These are phyloP conservation scores for Nectriaceae sp. DNA, from an alignment of 2,329 filamentous ascomycete genomes.

Conservation along the genomic window DNA sequence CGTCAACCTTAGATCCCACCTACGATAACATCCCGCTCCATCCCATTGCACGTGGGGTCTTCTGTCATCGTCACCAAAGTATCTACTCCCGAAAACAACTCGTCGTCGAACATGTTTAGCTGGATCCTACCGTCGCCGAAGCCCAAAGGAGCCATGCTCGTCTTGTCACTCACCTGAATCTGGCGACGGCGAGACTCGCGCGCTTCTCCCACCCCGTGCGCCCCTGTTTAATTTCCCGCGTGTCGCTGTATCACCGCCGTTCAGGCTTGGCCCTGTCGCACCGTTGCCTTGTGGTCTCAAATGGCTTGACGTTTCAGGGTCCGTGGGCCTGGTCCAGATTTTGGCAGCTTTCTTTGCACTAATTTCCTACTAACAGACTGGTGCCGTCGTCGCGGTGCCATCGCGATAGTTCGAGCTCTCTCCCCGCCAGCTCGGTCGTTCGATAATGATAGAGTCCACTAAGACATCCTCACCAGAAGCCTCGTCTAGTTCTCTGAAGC, in stretches of 20 bases:
- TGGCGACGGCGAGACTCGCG: slow-evolving; percentile 9
- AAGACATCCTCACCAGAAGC: neutral
- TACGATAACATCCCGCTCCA: no score
- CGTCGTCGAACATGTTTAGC: neutral
- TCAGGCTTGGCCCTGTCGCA: neutral
- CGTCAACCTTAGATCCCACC: neutral
- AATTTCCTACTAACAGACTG: neutral
- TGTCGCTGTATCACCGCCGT: neutral
- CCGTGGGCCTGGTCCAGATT: neutral
- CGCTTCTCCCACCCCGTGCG: slow-evolving; percentile 1
- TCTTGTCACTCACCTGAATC: slow-evolving; percentile 21
- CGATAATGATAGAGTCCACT: neutral
- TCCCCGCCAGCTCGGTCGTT: no score
- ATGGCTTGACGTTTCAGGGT: neutral
- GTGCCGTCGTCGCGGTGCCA: neutral
- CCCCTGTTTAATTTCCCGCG: slow-evolving; percentile 16
- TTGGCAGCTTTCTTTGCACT: neutral
- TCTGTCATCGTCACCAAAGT: neutral
- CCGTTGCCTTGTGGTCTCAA: neutral
- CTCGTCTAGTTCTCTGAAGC: neutral
- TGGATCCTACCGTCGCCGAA: neutral
- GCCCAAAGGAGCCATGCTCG: slow-evolving; percentile 1
- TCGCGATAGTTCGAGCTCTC: neutral
- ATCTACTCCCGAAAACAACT: neutral
- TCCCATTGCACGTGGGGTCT: neutral